phyloP scores from a whole-genome alignment of 2,329 filamentous ascomycete species.

The Penicillium oxalicum region DNA sequence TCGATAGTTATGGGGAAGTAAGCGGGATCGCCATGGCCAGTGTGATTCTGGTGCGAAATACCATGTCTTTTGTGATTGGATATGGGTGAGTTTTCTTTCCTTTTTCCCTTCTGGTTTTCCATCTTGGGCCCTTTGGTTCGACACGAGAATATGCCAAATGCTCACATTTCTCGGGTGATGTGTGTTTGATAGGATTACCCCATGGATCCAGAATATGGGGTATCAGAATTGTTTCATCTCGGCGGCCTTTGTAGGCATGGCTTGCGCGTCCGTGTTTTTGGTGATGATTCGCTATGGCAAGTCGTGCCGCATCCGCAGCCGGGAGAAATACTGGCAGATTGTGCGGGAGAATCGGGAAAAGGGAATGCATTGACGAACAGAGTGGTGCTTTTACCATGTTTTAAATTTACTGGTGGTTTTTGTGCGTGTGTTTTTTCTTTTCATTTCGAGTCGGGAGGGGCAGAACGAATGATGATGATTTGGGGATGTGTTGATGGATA shows the following conservation, averaged over 20 bases:
- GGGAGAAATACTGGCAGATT: constrained; percentile 34
- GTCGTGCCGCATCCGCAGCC: constrained; percentile 28
- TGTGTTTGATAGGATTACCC: constrained; percentile 35
- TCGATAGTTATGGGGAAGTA: constrained; percentile 38
- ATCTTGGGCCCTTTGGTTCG: too few species aligned
- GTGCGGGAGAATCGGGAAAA: constrained; percentile 31
- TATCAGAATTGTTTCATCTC: constrained; percentile 44
- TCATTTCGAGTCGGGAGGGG: too few species aligned
- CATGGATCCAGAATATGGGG: constrained; percentile 41
- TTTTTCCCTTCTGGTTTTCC: too few species aligned
- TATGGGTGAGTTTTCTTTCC: constrained; percentile 30
- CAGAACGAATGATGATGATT: too few species aligned
- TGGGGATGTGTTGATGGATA: too few species aligned
- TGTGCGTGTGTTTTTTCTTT: too few species aligned
- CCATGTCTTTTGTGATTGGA: constrained; percentile 44
- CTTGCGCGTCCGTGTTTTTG: constrained; percentile 34
- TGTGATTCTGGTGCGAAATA: constrained; percentile 45
- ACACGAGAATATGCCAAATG: neutral
- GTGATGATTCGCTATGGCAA: constrained; percentile 39
- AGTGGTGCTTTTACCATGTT: too few species aligned
- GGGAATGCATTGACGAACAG: constrained; percentile 26
- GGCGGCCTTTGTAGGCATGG: constrained; percentile 34
- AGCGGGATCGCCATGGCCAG: constrained; percentile 38
- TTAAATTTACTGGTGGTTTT: too few species aligned
- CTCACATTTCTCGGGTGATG: neutral